Conservation (phyloP, 2,329 filamentous ascomycete species). For the Epichloe elymi region DNA sequence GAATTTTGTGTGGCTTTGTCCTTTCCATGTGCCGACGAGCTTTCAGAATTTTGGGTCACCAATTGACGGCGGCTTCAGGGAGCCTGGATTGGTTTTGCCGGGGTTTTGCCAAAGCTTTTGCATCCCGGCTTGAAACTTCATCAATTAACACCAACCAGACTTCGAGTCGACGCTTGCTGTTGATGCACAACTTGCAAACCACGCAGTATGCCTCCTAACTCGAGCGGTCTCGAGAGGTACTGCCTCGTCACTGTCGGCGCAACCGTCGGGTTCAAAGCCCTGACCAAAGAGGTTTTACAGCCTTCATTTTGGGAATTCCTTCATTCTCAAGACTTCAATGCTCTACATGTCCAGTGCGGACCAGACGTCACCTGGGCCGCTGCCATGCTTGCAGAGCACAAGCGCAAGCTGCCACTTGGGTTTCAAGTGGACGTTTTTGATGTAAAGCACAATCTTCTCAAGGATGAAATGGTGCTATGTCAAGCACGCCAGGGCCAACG, state of each 20-base stretch:
- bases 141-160: too few species aligned
- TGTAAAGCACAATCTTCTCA: constrained; percentile 20
- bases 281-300: constrained; percentile 54
- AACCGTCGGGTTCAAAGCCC: constrained; percentile 65
- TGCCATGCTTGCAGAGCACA: constrained; percentile 8
- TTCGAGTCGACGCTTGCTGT: not conserved
- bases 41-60: constrained; percentile 18
- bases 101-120: constrained; percentile 1
- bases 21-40: constrained; percentile 2
- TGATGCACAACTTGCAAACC: not conserved
- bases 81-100: not conserved
- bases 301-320: constrained; percentile 51
- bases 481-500: constrained; percentile 31
- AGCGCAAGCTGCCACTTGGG: constrained; percentile 12
- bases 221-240: constrained; percentile 14
- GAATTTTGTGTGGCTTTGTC: not conserved
- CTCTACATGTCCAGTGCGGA: constrained; percentile 72
- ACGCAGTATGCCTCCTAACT: constrained; percentile 3
- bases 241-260: constrained; percentile 90
- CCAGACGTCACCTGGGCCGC: constrained; percentile 37
- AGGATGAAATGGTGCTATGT: constrained; percentile 40
- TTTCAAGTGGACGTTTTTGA: constrained; percentile 20
- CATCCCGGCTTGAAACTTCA: too few species aligned
- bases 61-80: not conserved
- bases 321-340: constrained; percentile 46